Evolutionary conservation across 169 alveolate genomes (phyloP).

Genomic region (Ichthyophthirius multifiliis): DNA sequence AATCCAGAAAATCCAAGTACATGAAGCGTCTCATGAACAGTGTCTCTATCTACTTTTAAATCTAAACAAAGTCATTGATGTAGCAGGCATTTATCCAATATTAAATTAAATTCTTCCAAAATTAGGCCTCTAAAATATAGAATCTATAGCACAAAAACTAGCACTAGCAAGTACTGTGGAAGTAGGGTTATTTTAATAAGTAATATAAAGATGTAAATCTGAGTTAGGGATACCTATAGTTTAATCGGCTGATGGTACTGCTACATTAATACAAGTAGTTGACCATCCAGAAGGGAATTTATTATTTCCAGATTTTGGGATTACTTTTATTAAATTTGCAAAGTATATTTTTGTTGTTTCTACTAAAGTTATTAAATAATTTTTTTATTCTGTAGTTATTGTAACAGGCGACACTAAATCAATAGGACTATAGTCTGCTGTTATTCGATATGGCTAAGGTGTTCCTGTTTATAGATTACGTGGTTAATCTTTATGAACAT

Average conservation of each 20-base stretch:
- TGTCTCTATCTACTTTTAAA: background rate
- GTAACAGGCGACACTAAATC: background rate
- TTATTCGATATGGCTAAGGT: background rate
- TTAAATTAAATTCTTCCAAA: conserved; percentile 4
- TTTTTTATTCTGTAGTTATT: background rate
- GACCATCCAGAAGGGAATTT: no score
- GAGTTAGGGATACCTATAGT: background rate
- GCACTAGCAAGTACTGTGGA: background rate
- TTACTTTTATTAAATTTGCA: background rate
- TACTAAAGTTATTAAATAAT: background rate
- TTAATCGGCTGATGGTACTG: background rate
- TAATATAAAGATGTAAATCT: background rate
- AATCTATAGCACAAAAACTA: background rate
- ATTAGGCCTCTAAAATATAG: background rate
- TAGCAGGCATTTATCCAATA: background rate
- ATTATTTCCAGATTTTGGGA: background rate
- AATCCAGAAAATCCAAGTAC: background rate
- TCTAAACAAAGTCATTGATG: background rate
- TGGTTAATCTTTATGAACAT: no score
- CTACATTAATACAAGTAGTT: background rate
- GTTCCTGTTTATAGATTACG: no score
- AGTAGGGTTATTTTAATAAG: background rate
- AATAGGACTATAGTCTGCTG: background rate
- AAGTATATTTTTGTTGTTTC: background rate
- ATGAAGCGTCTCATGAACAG: background rate